Base-by-base conservation (phyloP, 2,329 filamentous ascomycete species). In the Nemania sp. region DNA sequence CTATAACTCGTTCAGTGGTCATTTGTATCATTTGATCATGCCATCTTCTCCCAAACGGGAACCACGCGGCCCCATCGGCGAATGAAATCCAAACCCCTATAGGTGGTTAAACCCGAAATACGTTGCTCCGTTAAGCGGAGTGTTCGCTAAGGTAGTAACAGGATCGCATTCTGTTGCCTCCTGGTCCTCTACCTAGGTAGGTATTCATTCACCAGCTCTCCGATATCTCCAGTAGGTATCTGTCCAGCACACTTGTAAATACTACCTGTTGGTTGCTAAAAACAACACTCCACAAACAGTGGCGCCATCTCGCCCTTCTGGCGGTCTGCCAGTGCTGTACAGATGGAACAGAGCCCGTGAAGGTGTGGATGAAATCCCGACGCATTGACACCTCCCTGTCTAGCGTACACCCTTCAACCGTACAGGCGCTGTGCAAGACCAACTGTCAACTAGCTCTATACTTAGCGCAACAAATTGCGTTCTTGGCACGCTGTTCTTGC, bases 311-410 rank as follows among this genome's bases (percentile, higher is more conserved):
- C 52, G 63, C 59, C 53, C 52, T 43, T 67, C 66, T 72, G 41
- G 70, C 70, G 70, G 70, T 72, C 70, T 72, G 67, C 32, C 63
- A 20, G 49, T 53, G 45, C 55, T 54, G 35, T 64, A 63, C 62
- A 67, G 29, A 47, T 70, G 55, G 55, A 70, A 68, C 60, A 68
- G 64, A 71, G 59, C 64, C 64, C 64, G 66, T 57, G 43, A 56
- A 54, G 67, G 63, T 66, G 57, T 66, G 67, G 61, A 58, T 65
- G 54, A 53, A 67, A 70, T 72, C 65, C 70, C 68, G 70, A 72
- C 66, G 58, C 66, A 68, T 54, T 62, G 52, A 68, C 47, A 70
- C 58, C 62, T 63, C 57, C 64, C 56, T 45, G 55, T 45, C 55
- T 51, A 32, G 52, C 29, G 45, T n/a, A 35, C 54, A 27, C 55